Base-by-base conservation (phyloP, 805 yeast species). In the Kuraishia ogatae region DNA sequence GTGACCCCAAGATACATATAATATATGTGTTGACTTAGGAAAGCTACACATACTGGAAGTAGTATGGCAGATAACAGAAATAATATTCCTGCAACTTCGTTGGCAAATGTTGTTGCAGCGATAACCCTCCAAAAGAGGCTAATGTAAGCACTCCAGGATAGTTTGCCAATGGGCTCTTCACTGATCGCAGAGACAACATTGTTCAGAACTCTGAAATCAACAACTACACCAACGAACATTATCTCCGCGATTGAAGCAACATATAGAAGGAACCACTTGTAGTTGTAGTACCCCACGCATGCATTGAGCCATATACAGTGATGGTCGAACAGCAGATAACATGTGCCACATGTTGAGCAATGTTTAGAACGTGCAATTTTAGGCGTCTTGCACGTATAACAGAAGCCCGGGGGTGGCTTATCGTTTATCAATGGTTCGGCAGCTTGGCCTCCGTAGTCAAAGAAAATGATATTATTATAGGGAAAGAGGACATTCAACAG, bases 361-460 rank as follows among this genome's bases (percentile, higher is more conserved):
- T 89, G 96, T 58, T 87, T 83, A 6, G 89, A 74, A 55, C 96
- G 71, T 1, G 96, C 90, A 15, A 88, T 82, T 58, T 92, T 73
- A 83, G 88, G 82, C 48, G 78, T 70, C 11, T 78, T 66, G 62
- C 96, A 89, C 1, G 85, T 78, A 2, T 76, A 46, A 54, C 81
- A 77, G 74, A 56, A 78, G 73, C 0, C 76, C 73, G 13, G 64
- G 24, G 60, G 82, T 78, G 19, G 55, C 52, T 24, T 63, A 15
- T 22, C 13, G 17, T 35, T 35, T 8, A 17, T 10, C 43, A 13
- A 15, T 35, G 43, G n/a, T 3, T 35, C 43, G 6, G 17, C 2
- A 13, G 48, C 19, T 26, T 6, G 13, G 8, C 23, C 21, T 19
- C n/a, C 26, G 28, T 51, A 23, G 13, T 26, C 58, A 54, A 71